Base-by-base conservation (phyloP, 2,329 filamentous ascomycete species). In the Phyllosticta capitalensis region DNA sequence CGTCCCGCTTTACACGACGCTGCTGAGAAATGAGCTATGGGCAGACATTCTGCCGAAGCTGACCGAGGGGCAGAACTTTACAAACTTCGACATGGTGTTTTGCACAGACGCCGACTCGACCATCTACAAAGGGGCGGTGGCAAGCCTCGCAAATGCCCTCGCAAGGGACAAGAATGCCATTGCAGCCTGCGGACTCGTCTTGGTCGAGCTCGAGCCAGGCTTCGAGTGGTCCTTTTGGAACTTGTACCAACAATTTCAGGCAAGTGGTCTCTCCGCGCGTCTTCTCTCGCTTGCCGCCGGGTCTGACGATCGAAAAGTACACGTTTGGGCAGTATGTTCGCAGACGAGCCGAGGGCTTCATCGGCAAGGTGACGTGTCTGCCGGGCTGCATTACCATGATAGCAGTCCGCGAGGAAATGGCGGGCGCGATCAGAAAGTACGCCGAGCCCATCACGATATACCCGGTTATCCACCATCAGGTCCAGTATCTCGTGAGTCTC, bases 351-450 rank as follows among this genome's bases (percentile, higher is more conserved):
- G 65, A 66, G 50, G 61, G 64, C 38, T 62, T 60, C 45, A 61
- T 63, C 38, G 65, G 65, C 17, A 66, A 65, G 30, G 65, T 66
- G 9, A 65, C 63, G 6, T 66, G 65, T 45, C 55, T 66, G 14
- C 65, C 65, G 21, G 65, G 65, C 17, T 66, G 65, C 53, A 65
- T 66, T 28, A 66, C 65, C 4, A 66, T 66, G 65, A 64, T 65
- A 20, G 63, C 63, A 12, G 64, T 66, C 3, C 63, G 65, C 9
- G 62, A 62, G 19, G 64, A 66, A 50, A 64, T 64, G 63, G 65
- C 64, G 19, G 63, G 63, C 9, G 65, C 65, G 0, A 65, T 66
- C 49, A 52, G 59, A 10, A 66, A 61, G 55, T 66, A 66, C 48
- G 65, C 65, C 17, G 63, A 63, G n/a, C 65, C 65, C 2, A 61